These are phyloP conservation scores for Podospora comata DNA, from an alignment of 495 filamentous ascomycete genomes.

Conservation along the genomic window DNA sequence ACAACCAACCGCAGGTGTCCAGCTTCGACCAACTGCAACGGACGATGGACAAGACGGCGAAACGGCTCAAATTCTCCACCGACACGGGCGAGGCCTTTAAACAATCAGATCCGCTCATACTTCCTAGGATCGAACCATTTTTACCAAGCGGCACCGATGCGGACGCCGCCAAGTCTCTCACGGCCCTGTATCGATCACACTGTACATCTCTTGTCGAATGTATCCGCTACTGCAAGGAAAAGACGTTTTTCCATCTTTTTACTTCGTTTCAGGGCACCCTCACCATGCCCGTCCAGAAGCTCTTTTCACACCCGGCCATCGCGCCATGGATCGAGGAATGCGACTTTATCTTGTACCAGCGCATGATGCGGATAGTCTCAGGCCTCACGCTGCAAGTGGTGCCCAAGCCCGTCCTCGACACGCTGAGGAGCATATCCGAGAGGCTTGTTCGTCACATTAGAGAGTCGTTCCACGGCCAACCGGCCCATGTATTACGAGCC, in stretches of 20 bases:
- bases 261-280: conserved; percentile 92
- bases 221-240: conserved; percentile 91
- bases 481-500: conserved; percentile 76
- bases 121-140: conserved; percentile 76
- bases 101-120: conserved; percentile 62
- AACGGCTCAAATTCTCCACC: conserved; percentile 63
- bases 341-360: conserved; percentile 91
- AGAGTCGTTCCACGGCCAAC: conserved; percentile 74
- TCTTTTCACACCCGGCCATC: conserved; percentile 75
- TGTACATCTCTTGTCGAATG: conserved; percentile 93
- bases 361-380: conserved; percentile 88
- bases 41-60: conserved; percentile 55
- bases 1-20: conserved; percentile 48
- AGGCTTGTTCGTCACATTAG: conserved; percentile 72
- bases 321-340: conserved; percentile 93
- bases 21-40: conserved; percentile 45
- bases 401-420: conserved; percentile 75
- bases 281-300: conserved; percentile 94
- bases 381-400: conserved; percentile 84
- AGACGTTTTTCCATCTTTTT: conserved; percentile 92
- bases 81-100: conserved; percentile 49
- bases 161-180: conserved; percentile 76
- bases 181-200: conserved; percentile 85
- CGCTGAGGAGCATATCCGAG: conserved; percentile 79
- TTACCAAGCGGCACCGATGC: conserved; percentile 72